Percentiles rank a stretch among this genome's conserved stretches.
Evolutionary conservation across 495 filamentous ascomycete genomes (phyloP).

Genomic region (Bacidia gigantensis): DNA sequence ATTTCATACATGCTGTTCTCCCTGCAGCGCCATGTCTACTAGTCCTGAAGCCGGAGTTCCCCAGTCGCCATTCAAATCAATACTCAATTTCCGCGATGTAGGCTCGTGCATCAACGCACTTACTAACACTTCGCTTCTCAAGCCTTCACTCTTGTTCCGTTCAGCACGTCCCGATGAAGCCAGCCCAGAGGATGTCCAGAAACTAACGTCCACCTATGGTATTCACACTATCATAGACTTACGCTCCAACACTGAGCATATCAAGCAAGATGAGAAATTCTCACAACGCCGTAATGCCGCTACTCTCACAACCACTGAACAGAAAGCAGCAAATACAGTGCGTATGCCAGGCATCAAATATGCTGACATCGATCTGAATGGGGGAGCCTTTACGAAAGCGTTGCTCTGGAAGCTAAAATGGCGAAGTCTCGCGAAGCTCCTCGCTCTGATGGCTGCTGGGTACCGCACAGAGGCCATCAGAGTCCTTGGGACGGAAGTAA

Average conservation of each 20-base stretch:
- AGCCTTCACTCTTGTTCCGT: constrained; percentile 56
- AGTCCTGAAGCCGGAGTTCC: background rate
- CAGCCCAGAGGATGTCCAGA: constrained; percentile 44
- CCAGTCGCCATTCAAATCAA: constrained; percentile 42
- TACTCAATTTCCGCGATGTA: constrained; percentile 79
- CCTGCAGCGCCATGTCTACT: background rate
- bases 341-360: constrained; percentile 49
- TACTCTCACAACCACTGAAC: constrained; percentile 28
- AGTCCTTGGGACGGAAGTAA: constrained; percentile 53
- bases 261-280: constrained; percentile 53
- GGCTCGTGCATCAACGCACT: constrained; percentile 51
- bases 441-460: constrained; percentile 46
- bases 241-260: constrained; percentile 64
- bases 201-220: constrained; percentile 45
- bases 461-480: constrained; percentile 52
- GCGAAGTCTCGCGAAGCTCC: constrained; percentile 47
- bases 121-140: constrained; percentile 32
- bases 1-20: background rate
- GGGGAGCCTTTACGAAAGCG: constrained; percentile 52
- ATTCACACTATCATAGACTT: constrained; percentile 65
- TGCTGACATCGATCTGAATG: constrained; percentile 54
- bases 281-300: constrained; percentile 33
- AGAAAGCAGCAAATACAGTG: constrained; percentile 30
- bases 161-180: constrained; percentile 61
- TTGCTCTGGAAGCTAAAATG: constrained; percentile 56